Base-by-base conservation (phyloP, 2,329 filamentous ascomycete species). In the Thermoascus crustaceus region DNA sequence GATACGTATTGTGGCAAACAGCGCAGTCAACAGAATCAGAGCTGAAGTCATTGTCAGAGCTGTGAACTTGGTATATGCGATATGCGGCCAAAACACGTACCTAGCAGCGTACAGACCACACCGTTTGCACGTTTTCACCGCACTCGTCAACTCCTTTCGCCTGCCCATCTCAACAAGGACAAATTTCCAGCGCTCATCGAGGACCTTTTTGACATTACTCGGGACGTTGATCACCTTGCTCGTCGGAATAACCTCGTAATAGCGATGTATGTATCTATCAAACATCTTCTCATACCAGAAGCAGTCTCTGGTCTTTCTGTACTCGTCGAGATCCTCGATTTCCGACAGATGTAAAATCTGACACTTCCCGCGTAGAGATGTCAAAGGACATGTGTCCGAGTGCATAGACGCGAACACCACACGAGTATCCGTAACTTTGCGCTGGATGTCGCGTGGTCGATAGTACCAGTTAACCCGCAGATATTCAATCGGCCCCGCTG, bases 261-360 rank as follows among this genome's bases (percentile, higher is more conserved):
- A 88, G 44, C 94, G 88, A 57, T 94, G 87, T 45, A 98, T 96
- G 66, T 96, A 98, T 40, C 91, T 84, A 66, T 98, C 91, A 61
- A 94, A 96, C 50, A 96, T 77, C 58, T 95, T 94, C 54, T 94
- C 89, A 59, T 85, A 98, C 84, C 88, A 98, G 60, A 98, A 98
- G 48, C 75, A 80, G 63, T 98, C 85, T 50, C 82, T 82, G 17
- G 72, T 76, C 59, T 84, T 89, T 57, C 88, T 84, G 58, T 88
- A 94, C 34, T 80, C 76, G 38, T 94, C 85, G 47, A 95, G 66
- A 54, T 84, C 80, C 22, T 76, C 66, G 42, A 96, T 89, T 58
- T 96, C 87, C 44, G 80, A 83, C 49, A 85, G 80, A 68, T 98
- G 91, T 59, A 76, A 74, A 59, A 98, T 91, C 46, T 81, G 78